Conservation (phyloP, 2,329 filamentous ascomycete genomes). For the Incumbomyces delicatus region DNA sequence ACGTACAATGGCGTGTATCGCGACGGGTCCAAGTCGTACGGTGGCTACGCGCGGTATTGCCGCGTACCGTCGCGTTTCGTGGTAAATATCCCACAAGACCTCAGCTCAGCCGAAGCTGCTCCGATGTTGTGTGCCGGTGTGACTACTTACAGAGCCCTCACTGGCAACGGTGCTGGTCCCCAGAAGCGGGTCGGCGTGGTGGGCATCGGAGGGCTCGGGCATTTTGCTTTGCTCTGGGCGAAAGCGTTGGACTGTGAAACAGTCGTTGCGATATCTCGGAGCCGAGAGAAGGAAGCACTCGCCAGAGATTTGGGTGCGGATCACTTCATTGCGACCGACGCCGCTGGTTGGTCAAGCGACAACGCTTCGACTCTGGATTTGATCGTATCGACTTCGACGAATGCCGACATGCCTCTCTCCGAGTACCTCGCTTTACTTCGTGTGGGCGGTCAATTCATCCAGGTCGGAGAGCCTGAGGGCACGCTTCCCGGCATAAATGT, state of each 20-base stretch:
- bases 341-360: conserved; percentile 42
- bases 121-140: conserved; percentile 71
- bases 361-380: conserved; percentile 44
- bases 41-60: conserved; percentile 50
- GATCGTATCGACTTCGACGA: conserved; percentile 48
- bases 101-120: conserved; percentile 44
- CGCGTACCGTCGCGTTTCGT: conserved; percentile 36
- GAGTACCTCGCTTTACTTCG: background rate
- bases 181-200: conserved; percentile 10
- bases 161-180: conserved; percentile 52
- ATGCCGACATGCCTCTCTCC: conserved; percentile 30
- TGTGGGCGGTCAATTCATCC: conserved; percentile 50
- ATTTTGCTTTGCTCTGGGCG: conserved; percentile 30
- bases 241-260: conserved; percentile 60
- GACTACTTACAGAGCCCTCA: conserved; percentile 61
- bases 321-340: conserved; percentile 46
- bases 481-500: conserved; percentile 44
- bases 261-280: conserved; percentile 47
- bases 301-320: conserved; percentile 46
- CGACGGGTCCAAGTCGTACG: conserved; percentile 52
- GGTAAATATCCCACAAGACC: conserved; percentile 32
- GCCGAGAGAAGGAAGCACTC: conserved; percentile 41
- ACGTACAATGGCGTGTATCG: conserved; percentile 52
- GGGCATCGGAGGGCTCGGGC: conserved; percentile 17
- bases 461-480: conserved; percentile 58